Base-by-base conservation (phyloP, 2,329 filamentous ascomycete species). In the Xylaria polymorpha region DNA sequence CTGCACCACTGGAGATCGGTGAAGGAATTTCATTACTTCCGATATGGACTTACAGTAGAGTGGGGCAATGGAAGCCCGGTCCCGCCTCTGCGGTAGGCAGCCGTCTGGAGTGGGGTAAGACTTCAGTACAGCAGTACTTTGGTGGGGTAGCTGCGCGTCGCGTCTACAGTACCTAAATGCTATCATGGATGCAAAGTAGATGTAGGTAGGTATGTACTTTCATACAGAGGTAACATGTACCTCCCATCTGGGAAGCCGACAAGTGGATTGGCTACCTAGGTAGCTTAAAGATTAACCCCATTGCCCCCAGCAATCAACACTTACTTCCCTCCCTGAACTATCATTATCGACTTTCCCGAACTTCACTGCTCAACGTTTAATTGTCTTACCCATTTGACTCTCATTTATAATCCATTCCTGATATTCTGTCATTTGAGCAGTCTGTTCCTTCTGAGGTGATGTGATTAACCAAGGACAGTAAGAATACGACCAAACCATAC, bases 1-100 rank as follows among this genome's bases (percentile, higher is more conserved):
- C 64, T 61, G 32, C 46, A 44, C 8, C 32, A 46, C 60, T 29
- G 25, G 25, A 61, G 58, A 56, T 76, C 75, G 74, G 75, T 59
- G 53, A 67, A 66, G 75, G 75, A 75, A 77, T 75, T 77, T 76
- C 66, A 69, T 64, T 69, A 72, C 64, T 69, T 74, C 76, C 76
- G 76, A 72, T 57, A n/a, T 15, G 6, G 20, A n/a, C 29, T 25
- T 61, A 3, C 1, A 39, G 55, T 25, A 15, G 25, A n/a, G 39
- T 20, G 6, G 18, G 25, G 25, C 20, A 29, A 51, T 29, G 5
- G 46, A 15, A 29, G 22, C 20, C 5, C 6, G 12, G 35, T 37
- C 7, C 35, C 10, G 20, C 14, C 9, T 4, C 46, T 29, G 46
- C 22, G 46, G 46, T 22, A 29, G 25, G 25, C 25, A 29, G 25